A percentile compares a stretch with the other conserved stretches of the same genome.
Evolutionary conservation across 2,329 filamentous ascomycete genomes (phyloP).

Genomic region (Phyllosticta citriasiana): DNA sequence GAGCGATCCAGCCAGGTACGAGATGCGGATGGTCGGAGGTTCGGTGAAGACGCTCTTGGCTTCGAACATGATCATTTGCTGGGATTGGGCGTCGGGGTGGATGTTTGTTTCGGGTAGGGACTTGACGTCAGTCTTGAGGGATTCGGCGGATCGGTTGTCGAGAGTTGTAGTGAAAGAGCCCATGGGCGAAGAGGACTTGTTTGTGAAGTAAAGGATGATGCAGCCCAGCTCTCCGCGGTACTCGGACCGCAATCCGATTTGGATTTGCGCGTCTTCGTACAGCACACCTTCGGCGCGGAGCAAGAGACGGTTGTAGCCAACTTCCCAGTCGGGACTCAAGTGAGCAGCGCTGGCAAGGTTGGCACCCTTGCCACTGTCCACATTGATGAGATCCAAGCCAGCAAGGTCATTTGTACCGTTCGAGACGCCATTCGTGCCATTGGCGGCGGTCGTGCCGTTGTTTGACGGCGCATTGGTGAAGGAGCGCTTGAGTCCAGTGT

Average conservation of each 20-base stretch:
- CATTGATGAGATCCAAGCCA: conserved; percentile 64
- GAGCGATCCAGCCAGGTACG: conserved; percentile 84
- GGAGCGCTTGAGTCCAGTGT: conserved; percentile 72
- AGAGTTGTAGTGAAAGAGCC: conserved; percentile 90
- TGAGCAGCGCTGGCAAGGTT: conserved; percentile 90
- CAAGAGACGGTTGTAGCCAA: conserved; percentile 75
- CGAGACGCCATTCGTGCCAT: conserved; percentile 39
- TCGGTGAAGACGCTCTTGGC: conserved; percentile 71
- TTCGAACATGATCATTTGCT: conserved; percentile 94
- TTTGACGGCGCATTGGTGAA: conserved; percentile 53
- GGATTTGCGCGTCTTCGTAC: conserved; percentile 90
- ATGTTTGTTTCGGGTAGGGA: conserved; percentile 78
- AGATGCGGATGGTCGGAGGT: conserved; percentile 83
- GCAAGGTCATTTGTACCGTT: conserved; percentile 56
- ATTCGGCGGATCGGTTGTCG: conserved; percentile 58
- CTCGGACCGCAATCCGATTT: conserved; percentile 84
- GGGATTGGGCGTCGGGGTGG: conserved; percentile 63
- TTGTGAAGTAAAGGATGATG: conserved; percentile 89
- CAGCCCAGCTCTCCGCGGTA: conserved; percentile 94
- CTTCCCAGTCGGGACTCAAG: conserved; percentile 88
- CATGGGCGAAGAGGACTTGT: conserved; percentile 78
- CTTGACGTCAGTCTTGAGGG: conserved; percentile 78
- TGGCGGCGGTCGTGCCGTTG: conserved; percentile 18
- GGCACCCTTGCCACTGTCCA: conserved; percentile 45
- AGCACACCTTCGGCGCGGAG: conserved; percentile 75